Conservation (phyloP, 306 rosid species). For the Medicago ruthenica region DNA sequence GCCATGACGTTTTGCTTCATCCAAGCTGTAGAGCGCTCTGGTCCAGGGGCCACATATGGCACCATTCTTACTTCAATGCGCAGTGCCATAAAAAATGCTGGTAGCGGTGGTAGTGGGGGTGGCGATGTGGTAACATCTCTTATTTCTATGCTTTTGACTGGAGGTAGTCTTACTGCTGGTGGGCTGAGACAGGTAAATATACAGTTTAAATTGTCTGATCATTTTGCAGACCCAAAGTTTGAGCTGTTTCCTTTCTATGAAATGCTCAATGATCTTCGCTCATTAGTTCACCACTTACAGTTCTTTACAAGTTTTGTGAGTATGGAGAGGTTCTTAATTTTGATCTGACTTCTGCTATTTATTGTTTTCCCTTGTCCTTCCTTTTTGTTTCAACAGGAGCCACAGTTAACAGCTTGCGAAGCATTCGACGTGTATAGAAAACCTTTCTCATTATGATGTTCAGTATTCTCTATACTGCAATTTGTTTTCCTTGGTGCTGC, state of each 20-base stretch:
- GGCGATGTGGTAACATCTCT: conserved; percentile 62
- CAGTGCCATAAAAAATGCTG: conserved; percentile 64
- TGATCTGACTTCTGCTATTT: conserved; percentile 42
- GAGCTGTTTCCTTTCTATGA: conserved; percentile 10
- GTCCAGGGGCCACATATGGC: conserved; percentile 83
- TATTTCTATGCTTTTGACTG: conserved; percentile 68
- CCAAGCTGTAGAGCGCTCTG: conserved; percentile 82
- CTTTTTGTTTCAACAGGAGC: conserved; percentile 75
- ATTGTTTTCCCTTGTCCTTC: conserved; percentile 7
- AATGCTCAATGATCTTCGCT: conserved; percentile 5
- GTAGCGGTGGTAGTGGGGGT: conserved; percentile 53
- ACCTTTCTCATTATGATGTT: conserved; percentile 72
- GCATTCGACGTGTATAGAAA: conserved; percentile 77
- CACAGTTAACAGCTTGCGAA: conserved; percentile 82
- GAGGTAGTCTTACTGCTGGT: conserved; percentile 55
- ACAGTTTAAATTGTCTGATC: not conserved
- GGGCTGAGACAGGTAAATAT: conserved; percentile 69
- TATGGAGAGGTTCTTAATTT: conserved; percentile 9
- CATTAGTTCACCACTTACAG: not conserved
- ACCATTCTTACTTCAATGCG: conserved; percentile 87
- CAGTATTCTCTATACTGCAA: conserved; percentile 17
- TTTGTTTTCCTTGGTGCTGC: not conserved
- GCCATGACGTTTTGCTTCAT: conserved; percentile 98
- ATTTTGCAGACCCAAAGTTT: conserved; percentile 8
- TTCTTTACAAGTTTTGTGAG: not conserved